These are phyloP conservation scores for Neurospora pannonica DNA, from an alignment of 495 filamentous ascomycete genomes.

Conservation along the genomic window DNA sequence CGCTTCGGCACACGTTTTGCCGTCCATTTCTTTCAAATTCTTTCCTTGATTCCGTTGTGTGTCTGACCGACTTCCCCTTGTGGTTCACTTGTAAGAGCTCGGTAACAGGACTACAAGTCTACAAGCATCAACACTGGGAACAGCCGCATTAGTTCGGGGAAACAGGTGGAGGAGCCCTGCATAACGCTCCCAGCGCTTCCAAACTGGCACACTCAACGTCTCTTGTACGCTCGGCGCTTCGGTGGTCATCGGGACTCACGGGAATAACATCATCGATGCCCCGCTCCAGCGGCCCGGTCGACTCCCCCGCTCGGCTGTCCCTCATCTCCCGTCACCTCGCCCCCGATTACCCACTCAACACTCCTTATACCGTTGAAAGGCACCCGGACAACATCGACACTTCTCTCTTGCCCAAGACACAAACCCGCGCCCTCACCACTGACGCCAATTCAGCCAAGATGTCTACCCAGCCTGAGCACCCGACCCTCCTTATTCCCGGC, in stretches of 20 bases:
- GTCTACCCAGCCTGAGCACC: constrained; percentile 72
- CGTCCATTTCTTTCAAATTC: background rate
- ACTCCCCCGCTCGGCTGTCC: constrained; percentile 59
- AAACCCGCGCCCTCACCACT: constrained; percentile 25
- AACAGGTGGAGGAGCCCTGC: background rate
- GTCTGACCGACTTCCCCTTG: background rate
- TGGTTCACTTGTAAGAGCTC: background rate
- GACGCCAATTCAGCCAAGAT: constrained; percentile 39
- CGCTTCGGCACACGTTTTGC: background rate
- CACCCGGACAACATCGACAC: constrained; percentile 52
- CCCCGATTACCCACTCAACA: constrained; percentile 37
- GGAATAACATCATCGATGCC: constrained; percentile 31
- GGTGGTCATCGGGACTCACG: constrained; percentile 17
- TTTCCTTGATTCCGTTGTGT: background rate
- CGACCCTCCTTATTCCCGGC: constrained; percentile 84
- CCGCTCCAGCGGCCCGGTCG: constrained; percentile 41
- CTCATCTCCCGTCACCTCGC: constrained; percentile 77
- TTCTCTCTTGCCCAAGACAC: constrained; percentile 19
- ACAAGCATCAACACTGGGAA: background rate
- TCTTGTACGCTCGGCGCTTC: constrained; percentile 15
- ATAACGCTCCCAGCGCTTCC: background rate
- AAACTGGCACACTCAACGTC: constrained; percentile 17
- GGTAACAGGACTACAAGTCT: background rate
- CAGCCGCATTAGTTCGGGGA: background rate
- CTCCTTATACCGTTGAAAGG: constrained; percentile 33